Evolutionary conservation across 371 early-diverging fungal species (phyloP), one percentile per base, ranked within the genome.

Genomic region (Haplosporangium sp.): DNA sequence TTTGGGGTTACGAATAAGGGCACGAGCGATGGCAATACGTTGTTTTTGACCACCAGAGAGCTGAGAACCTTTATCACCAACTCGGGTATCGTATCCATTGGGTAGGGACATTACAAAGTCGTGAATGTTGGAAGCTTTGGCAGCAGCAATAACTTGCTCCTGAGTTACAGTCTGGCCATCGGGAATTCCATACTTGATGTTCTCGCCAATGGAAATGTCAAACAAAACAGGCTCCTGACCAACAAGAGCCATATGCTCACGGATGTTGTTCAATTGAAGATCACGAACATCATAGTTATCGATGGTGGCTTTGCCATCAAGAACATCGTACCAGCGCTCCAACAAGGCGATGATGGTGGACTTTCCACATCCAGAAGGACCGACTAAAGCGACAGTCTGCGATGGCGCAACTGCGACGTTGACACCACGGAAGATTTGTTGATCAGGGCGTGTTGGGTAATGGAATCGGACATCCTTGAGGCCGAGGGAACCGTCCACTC

Each of bases 21-120:
- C 91, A 77, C 94, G 86, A 27, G 93, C 90, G 69, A 93, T 86
- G 20, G 89, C 85, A 76, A 93, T 87, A 76, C 93, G 88, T 82
- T 97, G 97, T 76, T 92, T 93, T 84, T 97, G 96, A 60, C 98
- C 98, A 64, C 97, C 97, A 55, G 92, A 91, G 19, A 98, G 81
- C 65, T 89, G 88, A n/a, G 89, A 86, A 4, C 97, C 97, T 57
- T 90, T 84, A 72, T 94, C 95, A 45, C 96, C 96, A 34, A 95
- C 94, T 55, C 88, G 77, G 2, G 97, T 95, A 35, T 94, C 88
- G 74, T 94, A 94, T 20, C 92, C 91, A 10, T 93, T 71, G 4
- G 96, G 95, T 53, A 97, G 84, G 0, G 84, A 71, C 38, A 62
- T 67, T 63, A 96, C 92, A 77, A 96, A 96, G 39, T 91, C 86